Evolutionary conservation across 805 yeast species (phyloP).

Genomic region (Candida berthetii): DNA sequence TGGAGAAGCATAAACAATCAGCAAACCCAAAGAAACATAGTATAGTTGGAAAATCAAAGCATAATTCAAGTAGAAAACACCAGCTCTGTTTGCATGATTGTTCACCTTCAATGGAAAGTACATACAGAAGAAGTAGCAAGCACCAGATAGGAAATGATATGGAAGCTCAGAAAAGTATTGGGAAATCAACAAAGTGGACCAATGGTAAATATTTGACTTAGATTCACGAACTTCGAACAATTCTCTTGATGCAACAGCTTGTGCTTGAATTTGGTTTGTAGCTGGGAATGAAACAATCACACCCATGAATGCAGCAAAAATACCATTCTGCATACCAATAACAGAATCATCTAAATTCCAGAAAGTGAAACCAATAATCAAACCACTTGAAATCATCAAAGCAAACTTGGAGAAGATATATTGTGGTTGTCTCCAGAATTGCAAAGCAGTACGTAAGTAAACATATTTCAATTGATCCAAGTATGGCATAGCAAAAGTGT

Average conservation of each 20-base stretch:
- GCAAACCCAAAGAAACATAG: slow-evolving; percentile 39
- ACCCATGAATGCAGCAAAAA: slow-evolving; percentile 58
- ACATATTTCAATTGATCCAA: slow-evolving; percentile 36
- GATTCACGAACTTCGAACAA: slow-evolving; percentile 68
- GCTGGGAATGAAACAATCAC: slow-evolving; percentile 52
- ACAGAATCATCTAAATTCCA: slow-evolving; percentile 48
- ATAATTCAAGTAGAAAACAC: slow-evolving; percentile 40
- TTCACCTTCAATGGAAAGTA: slow-evolving; percentile 43
- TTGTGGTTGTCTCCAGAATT: slow-evolving; percentile 53
- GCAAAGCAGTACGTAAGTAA: slow-evolving; percentile 32
- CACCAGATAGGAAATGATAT: slow-evolving; percentile 41
- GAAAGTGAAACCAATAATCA: slow-evolving; percentile 73
- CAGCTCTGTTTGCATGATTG: slow-evolving; percentile 38
- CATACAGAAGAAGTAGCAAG: slow-evolving; percentile 46
- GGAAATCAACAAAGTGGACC: slow-evolving; percentile 54
- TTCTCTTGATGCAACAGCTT: slow-evolving; percentile 53
- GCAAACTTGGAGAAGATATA: slow-evolving; percentile 58
- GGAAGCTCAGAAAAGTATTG: slow-evolving; percentile 58
- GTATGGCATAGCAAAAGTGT: slow-evolving; percentile 33
- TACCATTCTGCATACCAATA: slow-evolving; percentile 54
- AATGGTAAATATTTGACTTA: slow-evolving; percentile 67
- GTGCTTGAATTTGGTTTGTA: slow-evolving; percentile 59
- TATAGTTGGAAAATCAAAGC: slow-evolving; percentile 37
- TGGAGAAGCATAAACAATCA: slow-evolving; percentile 52
- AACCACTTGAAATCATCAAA: slow-evolving; percentile 45